These are phyloP conservation scores for Mikania micrantha DNA, from an alignment of 129 eudicot species.

Conservation along the genomic window DNA sequence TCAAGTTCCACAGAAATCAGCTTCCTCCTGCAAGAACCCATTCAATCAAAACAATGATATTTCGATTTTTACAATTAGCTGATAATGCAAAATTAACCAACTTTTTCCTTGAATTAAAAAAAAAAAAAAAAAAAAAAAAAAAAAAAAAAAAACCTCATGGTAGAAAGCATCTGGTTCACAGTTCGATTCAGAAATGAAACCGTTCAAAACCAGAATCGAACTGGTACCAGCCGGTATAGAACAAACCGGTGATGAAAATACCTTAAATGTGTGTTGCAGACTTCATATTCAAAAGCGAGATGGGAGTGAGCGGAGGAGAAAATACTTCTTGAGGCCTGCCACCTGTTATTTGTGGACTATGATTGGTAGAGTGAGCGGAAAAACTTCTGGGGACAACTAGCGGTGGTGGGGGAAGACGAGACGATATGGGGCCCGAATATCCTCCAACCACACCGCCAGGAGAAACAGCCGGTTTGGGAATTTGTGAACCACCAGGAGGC, in stretches of 20 bases:
- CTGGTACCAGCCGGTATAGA: not conserved
- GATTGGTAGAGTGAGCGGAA: slow-evolving; percentile 64
- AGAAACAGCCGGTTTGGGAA: slow-evolving; percentile 33
- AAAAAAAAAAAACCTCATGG: no score
- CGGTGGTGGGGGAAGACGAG: slow-evolving; percentile 76
- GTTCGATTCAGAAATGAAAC: not conserved
- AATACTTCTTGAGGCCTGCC: slow-evolving; percentile 34
- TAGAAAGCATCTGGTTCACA: not conserved
- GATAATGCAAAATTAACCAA: not conserved
- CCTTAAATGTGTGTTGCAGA: slow-evolving; percentile 30
- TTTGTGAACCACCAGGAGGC: slow-evolving; percentile 34
- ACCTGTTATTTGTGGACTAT: slow-evolving; percentile 34
- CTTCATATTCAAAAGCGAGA: slow-evolving; percentile 48
- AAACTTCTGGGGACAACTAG: slow-evolving; percentile 62
- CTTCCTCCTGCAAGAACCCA: slow-evolving; percentile 48
- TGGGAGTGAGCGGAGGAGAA: slow-evolving; percentile 86
- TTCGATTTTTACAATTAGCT: not conserved
- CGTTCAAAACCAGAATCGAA: not conserved
- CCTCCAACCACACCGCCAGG: slow-evolving; percentile 29
- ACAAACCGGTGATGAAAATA: not conserved
- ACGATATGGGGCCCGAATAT: slow-evolving; percentile 52
- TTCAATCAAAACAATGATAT: slow-evolving; percentile 10
- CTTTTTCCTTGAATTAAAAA: not conserved
- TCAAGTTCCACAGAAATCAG: slow-evolving; percentile 24
- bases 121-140: no score